Base-by-base conservation (phyloP, 1,284 basidiomycete species). In the Leccinum griseonigrum region DNA sequence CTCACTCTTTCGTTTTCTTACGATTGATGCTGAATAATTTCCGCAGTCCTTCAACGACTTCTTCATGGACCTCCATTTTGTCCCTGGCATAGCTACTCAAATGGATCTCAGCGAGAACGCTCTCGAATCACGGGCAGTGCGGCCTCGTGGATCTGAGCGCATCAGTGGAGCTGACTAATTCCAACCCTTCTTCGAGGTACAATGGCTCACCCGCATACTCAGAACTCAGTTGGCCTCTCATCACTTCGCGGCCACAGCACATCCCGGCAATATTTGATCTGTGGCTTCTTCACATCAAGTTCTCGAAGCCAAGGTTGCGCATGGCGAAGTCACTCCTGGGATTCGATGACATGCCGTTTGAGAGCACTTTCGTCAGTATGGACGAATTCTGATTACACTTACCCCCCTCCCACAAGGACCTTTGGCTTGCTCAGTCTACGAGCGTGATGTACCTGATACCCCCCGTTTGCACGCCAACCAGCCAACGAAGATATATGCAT, bases 181-280 rank as follows among this genome's bases (percentile, higher is more conserved):
- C 78, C 4, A 66, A 75, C 1, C 74, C 80, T 1, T 77, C 79
- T 4, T 79, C 81, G 13, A 69, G 75, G 9, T 80, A 82, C 68
- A 79, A 79, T 1, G 78, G 78, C 9, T 83, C 82, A 1, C 82
- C 82, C 0, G 73, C 77, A 0, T n/a, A n/a, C n/a, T n/a, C n/a
- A n/a, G n/a, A n/a, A n/a, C n/a, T n/a, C n/a, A n/a, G n/a, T n/a
- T n/a, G n/a, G n/a, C n/a, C n/a, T n/a, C n/a, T n/a, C n/a, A n/a
- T n/a, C n/a, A n/a, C n/a, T n/a, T n/a, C n/a, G n/a, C n/a, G n/a
- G n/a, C n/a, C n/a, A n/a, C n/a, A n/a, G n/a, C n/a, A n/a, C n/a
- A n/a, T 75, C 63, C 3, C 80, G 2, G 18, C 59, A 8, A 40
- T 63, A 1, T 74, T 71, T 51, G 66, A 74, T 9, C 59, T 67